Percentiles rank a stretch among this genome's conserved stretches.
phyloP scores from a whole-genome alignment of 768 basidiomycete species.

The Mycena metata region DNA sequence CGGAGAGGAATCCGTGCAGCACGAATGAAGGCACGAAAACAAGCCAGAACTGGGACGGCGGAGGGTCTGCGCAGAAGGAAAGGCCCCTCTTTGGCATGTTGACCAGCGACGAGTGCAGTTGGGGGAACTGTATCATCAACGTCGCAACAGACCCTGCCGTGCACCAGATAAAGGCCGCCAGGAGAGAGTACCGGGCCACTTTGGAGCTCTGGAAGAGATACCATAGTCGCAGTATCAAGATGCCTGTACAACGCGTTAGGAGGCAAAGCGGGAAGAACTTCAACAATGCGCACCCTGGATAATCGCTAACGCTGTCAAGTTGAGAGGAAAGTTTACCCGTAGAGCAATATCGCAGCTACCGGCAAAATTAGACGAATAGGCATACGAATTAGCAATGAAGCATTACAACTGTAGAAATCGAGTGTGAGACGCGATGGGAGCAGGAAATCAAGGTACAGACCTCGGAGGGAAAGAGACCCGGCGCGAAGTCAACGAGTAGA shows the following conservation, averaged over 20 bases:
- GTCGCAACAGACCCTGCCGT: slow-evolving; percentile 24
- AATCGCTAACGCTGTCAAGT: slow-evolving; percentile 31
- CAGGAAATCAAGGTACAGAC: slow-evolving; percentile 10
- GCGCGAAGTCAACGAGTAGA: slow-evolving; percentile 34
- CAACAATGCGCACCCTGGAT: slow-evolving; percentile 31
- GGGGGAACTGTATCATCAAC: slow-evolving; percentile 19
- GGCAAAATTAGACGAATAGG: slow-evolving; percentile 1
- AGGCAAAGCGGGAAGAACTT: background rate
- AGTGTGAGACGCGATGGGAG: slow-evolving; percentile 1
- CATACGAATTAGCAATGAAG: background rate
- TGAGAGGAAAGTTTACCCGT: slow-evolving; percentile 36
- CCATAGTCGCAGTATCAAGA: slow-evolving; percentile 36
- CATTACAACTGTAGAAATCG: slow-evolving; percentile 30
- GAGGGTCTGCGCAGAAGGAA: slow-evolving; percentile 34
- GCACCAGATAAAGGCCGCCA: slow-evolving; percentile 29
- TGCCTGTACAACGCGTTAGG: slow-evolving; percentile 19
- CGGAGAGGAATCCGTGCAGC: slow-evolving; percentile 34
- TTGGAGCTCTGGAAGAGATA: slow-evolving; percentile 31
- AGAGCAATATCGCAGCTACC: slow-evolving; percentile 36
- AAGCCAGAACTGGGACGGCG: slow-evolving; percentile 36
- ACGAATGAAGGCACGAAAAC: slow-evolving; percentile 37
- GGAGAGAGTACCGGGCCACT: slow-evolving; percentile 27
- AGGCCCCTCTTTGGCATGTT: slow-evolving; percentile 29
- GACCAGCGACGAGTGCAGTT: slow-evolving; percentile 33
- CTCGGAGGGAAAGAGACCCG: slow-evolving; percentile 32